phyloP scores from a whole-genome alignment of 768 basidiomycete genomes.

The Kwoniella heveanensis region DNA sequence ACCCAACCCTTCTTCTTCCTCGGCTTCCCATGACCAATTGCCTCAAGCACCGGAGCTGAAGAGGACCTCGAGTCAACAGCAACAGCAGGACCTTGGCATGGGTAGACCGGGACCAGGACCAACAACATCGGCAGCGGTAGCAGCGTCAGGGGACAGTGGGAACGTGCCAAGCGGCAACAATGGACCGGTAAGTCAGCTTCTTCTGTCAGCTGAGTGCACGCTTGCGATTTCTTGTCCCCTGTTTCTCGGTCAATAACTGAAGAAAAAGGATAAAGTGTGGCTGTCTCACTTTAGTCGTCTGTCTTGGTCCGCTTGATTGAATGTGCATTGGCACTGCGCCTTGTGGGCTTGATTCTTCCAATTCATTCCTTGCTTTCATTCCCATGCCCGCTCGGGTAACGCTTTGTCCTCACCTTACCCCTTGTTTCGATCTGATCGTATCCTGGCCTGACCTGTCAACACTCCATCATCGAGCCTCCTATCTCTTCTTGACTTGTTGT shows the following conservation, averaged over 20 bases:
- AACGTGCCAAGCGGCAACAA: not conserved
- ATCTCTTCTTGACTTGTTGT: not conserved
- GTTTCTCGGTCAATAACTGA: too few species aligned
- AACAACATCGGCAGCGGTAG: not conserved
- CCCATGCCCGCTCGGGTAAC: not conserved
- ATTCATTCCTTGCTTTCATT: not conserved
- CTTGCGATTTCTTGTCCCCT: not conserved
- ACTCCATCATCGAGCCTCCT: not conserved
- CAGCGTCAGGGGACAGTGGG: not conserved
- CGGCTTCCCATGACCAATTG: not conserved
- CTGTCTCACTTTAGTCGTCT: not conserved
- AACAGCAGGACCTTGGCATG: constrained; percentile 26
- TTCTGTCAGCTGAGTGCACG: not conserved
- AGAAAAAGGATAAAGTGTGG: not conserved
- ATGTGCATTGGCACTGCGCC: not conserved
- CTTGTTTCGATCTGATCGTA: not conserved
- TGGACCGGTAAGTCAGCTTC: constrained; percentile 6
- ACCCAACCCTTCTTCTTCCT: not conserved
- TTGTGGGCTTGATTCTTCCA: not conserved
- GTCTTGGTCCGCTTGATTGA: not conserved
- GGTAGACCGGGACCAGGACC: constrained; percentile 20
- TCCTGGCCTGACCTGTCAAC: not conserved
- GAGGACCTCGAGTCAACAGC: constrained; percentile 11
- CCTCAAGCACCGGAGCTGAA: constrained; percentile 3
- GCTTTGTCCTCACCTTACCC: not conserved